Conservation (phyloP, 2,329 filamentous ascomycete species). For the Exserohilum turcica region DNA sequence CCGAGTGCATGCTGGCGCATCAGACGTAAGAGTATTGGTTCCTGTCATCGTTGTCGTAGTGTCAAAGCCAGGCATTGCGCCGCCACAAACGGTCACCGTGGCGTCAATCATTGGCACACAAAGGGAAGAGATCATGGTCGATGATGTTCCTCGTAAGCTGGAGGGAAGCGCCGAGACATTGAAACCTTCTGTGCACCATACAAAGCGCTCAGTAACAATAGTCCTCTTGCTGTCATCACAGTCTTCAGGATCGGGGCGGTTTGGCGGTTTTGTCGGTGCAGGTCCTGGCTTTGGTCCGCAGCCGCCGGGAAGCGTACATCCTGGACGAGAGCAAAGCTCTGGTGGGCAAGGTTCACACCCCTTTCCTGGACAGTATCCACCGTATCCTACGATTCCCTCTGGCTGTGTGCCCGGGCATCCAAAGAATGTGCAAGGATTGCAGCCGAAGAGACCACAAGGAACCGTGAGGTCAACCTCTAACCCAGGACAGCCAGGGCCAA, state of each 20-base stretch:
- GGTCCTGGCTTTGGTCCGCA: conserved; percentile 31
- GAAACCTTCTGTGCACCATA: conserved; percentile 24
- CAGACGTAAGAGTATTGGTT: conserved; percentile 10
- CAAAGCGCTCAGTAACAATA: conserved; percentile 28
- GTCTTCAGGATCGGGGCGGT: conserved; percentile 12
- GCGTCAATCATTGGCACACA: conserved; percentile 24
- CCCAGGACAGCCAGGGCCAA: conserved; percentile 22
- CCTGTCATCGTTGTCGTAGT: conserved; percentile 14
- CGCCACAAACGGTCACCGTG: conserved; percentile 24
- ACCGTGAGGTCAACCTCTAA: conserved; percentile 2
- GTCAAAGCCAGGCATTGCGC: conserved; percentile 12
- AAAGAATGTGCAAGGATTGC: conserved; percentile 20
- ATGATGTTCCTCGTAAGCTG: conserved; percentile 7
- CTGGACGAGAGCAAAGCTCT: conserved; percentile 21
- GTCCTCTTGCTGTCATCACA: conserved; percentile 30
- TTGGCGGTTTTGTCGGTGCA: conserved; percentile 13
- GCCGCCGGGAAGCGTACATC: conserved; percentile 17
- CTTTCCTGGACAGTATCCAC: conserved; percentile 21
- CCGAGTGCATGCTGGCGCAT: conserved; percentile 25
- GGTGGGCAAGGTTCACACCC: conserved; percentile 26
- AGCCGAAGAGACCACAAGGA: conserved; percentile 27
- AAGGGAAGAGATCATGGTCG: conserved; percentile 19
- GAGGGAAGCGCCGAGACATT: conserved; percentile 16
- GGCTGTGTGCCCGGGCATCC: conserved; percentile 17
- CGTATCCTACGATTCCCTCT: conserved; percentile 21